phyloP scores from a whole-genome alignment of 2,329 filamentous ascomycete genomes.

The Alternaria infectoria region DNA sequence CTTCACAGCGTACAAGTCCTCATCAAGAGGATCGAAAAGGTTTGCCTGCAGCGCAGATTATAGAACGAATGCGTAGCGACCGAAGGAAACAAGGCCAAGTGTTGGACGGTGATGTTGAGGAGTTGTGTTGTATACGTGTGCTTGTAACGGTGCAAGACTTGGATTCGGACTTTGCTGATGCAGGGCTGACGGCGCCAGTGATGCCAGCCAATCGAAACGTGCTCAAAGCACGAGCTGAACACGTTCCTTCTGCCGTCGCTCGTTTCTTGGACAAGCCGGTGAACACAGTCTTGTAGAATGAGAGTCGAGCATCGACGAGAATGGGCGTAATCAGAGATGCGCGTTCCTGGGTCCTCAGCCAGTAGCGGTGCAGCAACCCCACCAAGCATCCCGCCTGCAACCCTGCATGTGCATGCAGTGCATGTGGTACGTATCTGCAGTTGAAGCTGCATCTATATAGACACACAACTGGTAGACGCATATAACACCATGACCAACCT shows the following conservation, averaged over 20 bases:
- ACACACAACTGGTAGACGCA: neutral
- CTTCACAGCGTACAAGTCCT: slow-evolving; percentile 1
- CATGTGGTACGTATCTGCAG: slow-evolving; percentile 3
- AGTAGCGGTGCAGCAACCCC: slow-evolving; percentile 18
- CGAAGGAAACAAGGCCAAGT: neutral
- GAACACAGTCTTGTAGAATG: neutral
- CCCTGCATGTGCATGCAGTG: slow-evolving; percentile 20
- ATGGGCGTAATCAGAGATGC: slow-evolving; percentile 17
- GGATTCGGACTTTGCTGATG: slow-evolving; percentile 12
- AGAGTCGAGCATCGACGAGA: slow-evolving; percentile 13
- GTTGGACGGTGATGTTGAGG: neutral
- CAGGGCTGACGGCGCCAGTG: slow-evolving; percentile 8
- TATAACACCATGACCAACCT: slow-evolving; percentile 14
- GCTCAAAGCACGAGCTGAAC: slow-evolving; percentile 11
- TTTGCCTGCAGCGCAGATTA: neutral
- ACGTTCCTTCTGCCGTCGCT: neutral
- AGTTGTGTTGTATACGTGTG: slow-evolving; percentile 10
- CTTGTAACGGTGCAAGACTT: slow-evolving; percentile 9
- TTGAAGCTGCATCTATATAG: slow-evolving; percentile 3
- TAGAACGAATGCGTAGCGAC: neutral
- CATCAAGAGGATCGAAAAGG: neutral
- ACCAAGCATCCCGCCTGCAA: slow-evolving; percentile 14
- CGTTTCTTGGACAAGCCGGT: neutral
- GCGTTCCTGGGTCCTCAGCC: slow-evolving; percentile 13
- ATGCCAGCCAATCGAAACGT: slow-evolving; percentile 19